A percentile compares a stretch with the other conserved stretches of the same genome.
phyloP scores from a whole-genome alignment of 2,329 filamentous ascomycete species.

The Calonectria hongkongensis region DNA sequence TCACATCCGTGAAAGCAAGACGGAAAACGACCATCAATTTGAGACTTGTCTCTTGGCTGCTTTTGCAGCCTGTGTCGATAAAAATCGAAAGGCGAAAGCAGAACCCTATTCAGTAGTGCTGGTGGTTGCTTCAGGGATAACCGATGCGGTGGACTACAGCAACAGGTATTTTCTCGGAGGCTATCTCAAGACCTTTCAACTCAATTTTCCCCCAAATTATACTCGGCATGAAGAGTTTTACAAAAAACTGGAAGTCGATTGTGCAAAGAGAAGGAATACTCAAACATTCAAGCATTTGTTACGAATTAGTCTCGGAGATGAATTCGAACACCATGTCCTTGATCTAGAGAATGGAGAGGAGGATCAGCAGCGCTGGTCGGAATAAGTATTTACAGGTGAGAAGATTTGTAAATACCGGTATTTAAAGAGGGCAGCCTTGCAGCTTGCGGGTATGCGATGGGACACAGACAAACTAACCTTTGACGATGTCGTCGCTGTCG shows the following conservation, averaged over 20 bases:
- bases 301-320: background rate
- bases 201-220: background rate
- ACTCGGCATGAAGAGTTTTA: background rate
- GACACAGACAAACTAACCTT: background rate
- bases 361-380: background rate
- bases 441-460: constrained; percentile 1
- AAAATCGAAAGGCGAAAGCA: background rate
- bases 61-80: background rate
- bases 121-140: background rate
- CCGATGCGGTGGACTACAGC: accelerated
- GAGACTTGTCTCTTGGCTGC: background rate
- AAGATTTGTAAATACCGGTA: background rate
- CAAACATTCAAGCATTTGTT: background rate
- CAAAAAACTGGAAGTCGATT: accelerated
- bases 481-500: background rate
- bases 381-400: background rate
- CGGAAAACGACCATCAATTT: background rate
- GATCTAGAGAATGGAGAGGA: background rate
- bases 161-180: background rate
- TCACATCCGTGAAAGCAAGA: background rate
- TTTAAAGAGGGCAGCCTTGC: background rate
- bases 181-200: background rate
- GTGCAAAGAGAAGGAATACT: background rate
- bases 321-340: background rate
- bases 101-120: background rate